These are phyloP conservation scores for Barnettozyma botsteinii DNA, from an alignment of 805 yeast genomes.

Conservation along the genomic window DNA sequence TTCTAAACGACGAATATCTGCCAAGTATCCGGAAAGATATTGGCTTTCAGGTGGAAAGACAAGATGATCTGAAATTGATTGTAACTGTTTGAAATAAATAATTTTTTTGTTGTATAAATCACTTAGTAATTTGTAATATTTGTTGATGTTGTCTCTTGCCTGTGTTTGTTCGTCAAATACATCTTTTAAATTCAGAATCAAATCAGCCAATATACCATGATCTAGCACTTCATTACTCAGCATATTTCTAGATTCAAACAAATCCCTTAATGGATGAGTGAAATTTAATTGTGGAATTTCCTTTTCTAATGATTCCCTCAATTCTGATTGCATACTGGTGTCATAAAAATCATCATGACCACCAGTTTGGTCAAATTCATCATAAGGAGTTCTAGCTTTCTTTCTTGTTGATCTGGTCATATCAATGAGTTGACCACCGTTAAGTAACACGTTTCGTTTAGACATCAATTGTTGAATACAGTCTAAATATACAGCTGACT, in stretches of 20 bases:
- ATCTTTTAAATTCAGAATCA: slow-evolving; percentile 20
- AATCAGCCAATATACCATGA: slow-evolving; percentile 5
- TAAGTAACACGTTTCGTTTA: slow-evolving; percentile 37
- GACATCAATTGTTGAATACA: slow-evolving; percentile 42
- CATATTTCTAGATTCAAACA: slow-evolving; percentile 14
- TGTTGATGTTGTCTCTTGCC: slow-evolving; percentile 28
- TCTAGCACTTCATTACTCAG: slow-evolving; percentile 5
- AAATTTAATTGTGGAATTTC: slow-evolving; percentile 7
- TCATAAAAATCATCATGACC: too few relatives aligned
- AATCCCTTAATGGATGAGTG: slow-evolving; percentile 7
- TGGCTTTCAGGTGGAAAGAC: slow-evolving; percentile 29
- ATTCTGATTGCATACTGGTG: too few relatives aligned
- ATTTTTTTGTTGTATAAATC: slow-evolving; percentile 73
- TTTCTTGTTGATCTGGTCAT: too few relatives aligned
- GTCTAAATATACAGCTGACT: slow-evolving; percentile 52
- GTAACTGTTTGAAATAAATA: slow-evolving; percentile 78
- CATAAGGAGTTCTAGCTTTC: too few relatives aligned
- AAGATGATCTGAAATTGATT: slow-evolving; percentile 80
- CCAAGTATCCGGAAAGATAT: too few relatives aligned
- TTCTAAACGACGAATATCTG: slow-evolving; percentile 30
- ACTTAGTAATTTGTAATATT: slow-evolving; percentile 46
- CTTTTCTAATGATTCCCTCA: slow-evolving; percentile 15
- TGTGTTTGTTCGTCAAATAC: slow-evolving; percentile 30
- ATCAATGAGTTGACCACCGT: slow-evolving; percentile 18
- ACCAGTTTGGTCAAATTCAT: too few relatives aligned